These are phyloP conservation scores for Sugiyamaella valdiviana DNA, from an alignment of 805 yeast genomes.

Conservation along the genomic window DNA sequence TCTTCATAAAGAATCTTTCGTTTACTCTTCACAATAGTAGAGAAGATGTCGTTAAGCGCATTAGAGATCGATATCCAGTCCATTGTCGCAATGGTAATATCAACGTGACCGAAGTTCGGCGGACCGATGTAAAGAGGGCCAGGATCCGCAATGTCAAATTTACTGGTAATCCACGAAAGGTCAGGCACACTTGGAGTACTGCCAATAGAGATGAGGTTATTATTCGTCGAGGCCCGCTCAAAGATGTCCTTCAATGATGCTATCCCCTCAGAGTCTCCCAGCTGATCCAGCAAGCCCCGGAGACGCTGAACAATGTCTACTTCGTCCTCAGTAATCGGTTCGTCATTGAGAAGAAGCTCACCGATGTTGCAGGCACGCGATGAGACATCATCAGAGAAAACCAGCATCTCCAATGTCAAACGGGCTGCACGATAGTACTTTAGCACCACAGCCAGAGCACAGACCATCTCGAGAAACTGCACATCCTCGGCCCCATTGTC, in stretches of 20 bases:
- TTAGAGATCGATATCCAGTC: constrained; percentile 19
- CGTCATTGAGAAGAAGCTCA: constrained; percentile 11
- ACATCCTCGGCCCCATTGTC: constrained; percentile 20
- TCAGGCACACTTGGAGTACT: not conserved
- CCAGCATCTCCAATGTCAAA: constrained; percentile 20
- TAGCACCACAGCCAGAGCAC: constrained; percentile 14
- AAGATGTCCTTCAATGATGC: not conserved
- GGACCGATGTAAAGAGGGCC: constrained; percentile 3
- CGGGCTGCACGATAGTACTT: constrained; percentile 22
- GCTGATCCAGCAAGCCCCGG: constrained; percentile 6
- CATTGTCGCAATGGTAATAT: constrained; percentile 13
- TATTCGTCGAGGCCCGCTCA: not conserved
- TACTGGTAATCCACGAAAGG: constrained; percentile 12
- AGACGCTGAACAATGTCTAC: constrained; percentile 3
- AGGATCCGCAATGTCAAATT: constrained; percentile 8
- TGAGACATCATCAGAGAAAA: constrained; percentile 9
- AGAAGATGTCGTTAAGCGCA: constrained; percentile 16
- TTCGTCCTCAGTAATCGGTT: constrained; percentile 17
- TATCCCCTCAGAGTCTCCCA: constrained; percentile 12
- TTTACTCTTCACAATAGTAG: constrained; percentile 9
- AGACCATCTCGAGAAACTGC: constrained; percentile 18
- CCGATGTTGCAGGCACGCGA: constrained; percentile 14
- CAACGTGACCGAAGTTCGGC: constrained; percentile 5
- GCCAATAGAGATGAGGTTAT: not conserved
- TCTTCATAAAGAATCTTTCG: constrained; percentile 15